These are phyloP conservation scores for Penicillium sp. DNA, from an alignment of 2,329 filamentous ascomycete species.

Conservation along the genomic window DNA sequence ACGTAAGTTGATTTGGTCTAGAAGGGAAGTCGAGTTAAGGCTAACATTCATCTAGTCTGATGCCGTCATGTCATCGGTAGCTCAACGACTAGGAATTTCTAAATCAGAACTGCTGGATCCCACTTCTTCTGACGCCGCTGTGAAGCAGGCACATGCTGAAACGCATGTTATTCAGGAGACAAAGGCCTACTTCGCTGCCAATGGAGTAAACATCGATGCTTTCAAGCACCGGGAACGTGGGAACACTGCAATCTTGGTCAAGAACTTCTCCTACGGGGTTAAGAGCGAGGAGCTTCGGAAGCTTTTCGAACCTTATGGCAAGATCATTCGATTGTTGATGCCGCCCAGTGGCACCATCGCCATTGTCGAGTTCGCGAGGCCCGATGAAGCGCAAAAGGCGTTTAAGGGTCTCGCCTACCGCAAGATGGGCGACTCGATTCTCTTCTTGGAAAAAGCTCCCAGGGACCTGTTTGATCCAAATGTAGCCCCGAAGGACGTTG, in stretches of 20 bases:
- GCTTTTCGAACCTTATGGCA: conserved; percentile 82
- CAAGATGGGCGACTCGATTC: conserved; percentile 82
- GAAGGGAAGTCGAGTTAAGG: not conserved
- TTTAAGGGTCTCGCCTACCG: conserved; percentile 85
- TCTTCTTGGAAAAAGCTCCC: conserved; percentile 92
- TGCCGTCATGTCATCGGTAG: conserved; percentile 86
- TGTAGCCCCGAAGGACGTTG: conserved; percentile 31
- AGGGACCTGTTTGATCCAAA: conserved; percentile 67
- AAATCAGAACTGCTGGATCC: conserved; percentile 93
- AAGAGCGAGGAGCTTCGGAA: conserved; percentile 73
- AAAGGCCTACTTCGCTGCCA: conserved; percentile 81
- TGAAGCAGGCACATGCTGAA: conserved; percentile 96
- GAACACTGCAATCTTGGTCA: conserved; percentile 83
- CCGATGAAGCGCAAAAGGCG: conserved; percentile 76
- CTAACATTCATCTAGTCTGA: conserved; percentile 53
- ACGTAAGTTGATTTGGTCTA: conserved; percentile 51
- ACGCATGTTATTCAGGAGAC: conserved; percentile 95
- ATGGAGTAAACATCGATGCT: conserved; percentile 87
- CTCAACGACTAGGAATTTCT: conserved; percentile 78
- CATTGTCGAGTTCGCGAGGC: conserved; percentile 81
- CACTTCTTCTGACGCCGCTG: conserved; percentile 89
- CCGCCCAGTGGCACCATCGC: conserved; percentile 90
- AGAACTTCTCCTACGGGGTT: conserved; percentile 88
- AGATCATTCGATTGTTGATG: conserved; percentile 79
- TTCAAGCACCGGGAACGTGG: conserved; percentile 84